phyloP scores from a whole-genome alignment of 2,329 filamentous ascomycete species.

The Didymella pinodella region DNA sequence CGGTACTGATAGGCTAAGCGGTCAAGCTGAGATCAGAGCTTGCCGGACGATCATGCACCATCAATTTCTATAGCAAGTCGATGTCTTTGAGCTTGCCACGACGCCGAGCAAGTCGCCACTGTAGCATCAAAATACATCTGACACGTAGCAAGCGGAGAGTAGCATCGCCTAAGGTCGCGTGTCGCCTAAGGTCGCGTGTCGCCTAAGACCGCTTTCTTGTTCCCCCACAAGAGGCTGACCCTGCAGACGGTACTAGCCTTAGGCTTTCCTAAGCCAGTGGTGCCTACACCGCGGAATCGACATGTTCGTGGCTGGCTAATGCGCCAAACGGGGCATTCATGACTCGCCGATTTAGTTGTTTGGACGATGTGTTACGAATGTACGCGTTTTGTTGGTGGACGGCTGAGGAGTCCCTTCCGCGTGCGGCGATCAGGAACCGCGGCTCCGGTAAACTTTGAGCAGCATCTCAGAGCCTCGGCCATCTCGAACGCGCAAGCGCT shows the following conservation, averaged over 20 bases:
- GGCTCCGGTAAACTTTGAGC: background rate
- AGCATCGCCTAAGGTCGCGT: background rate
- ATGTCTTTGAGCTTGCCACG: background rate
- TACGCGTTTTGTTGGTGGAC: background rate
- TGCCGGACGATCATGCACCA: background rate
- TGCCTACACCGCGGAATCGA: background rate
- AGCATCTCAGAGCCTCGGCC: background rate
- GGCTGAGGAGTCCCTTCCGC: background rate
- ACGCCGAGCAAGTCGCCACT: background rate
- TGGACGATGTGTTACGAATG: background rate
- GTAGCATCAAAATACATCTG: background rate
- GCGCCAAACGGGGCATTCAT: background rate
- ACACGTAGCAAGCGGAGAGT: slow-evolving; percentile 1
- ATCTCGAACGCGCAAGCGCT: background rate
- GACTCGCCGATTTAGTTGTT: background rate
- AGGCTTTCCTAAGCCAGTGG: background rate
- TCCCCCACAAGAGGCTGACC: background rate
- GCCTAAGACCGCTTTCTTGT: background rate
- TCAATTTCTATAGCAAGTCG: background rate
- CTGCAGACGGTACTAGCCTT: background rate
- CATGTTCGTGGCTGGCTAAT: background rate
- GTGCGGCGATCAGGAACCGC: background rate
- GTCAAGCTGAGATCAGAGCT: background rate
- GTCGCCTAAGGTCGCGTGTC: background rate
- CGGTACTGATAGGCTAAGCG: background rate